A percentile compares a stretch with the other conserved stretches of the same genome.
These are phyloP conservation scores for Scleroderma bovista DNA, from an alignment of 768 basidiomycete species.

Conservation along the genomic window DNA sequence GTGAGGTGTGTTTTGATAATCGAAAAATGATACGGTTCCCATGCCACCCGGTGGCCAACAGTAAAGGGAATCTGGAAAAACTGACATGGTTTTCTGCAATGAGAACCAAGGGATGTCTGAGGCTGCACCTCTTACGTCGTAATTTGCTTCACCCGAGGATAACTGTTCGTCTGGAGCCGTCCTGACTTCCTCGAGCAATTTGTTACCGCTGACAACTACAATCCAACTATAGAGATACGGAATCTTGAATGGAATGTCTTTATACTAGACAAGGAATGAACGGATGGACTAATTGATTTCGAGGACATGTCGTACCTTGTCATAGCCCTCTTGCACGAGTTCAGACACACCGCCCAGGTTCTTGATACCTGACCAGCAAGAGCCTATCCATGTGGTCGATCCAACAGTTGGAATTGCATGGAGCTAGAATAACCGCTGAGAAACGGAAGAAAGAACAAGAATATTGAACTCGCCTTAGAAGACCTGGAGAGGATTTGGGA, in stretches of 20 bases:
- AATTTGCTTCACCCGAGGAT: constrained; percentile 11
- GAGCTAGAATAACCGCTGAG: no score
- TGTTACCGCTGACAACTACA: constrained; percentile 15
- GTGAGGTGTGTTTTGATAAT: not conserved
- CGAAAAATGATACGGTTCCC: not conserved
- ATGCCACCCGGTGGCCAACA: not conserved
- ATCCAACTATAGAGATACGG: constrained; percentile 20
- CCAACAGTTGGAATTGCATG: constrained; percentile 21
- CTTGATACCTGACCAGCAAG: constrained; percentile 13
- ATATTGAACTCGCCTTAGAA: no score
- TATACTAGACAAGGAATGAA: constrained; percentile 14
- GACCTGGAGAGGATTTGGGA: no score
- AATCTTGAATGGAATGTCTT: constrained; percentile 21
- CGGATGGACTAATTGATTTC: not conserved
- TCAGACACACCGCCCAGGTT: constrained; percentile 10
- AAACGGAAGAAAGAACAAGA: no score
- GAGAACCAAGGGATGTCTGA: not conserved
- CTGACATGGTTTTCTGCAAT: not conserved
- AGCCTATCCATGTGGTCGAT: constrained; percentile 9
- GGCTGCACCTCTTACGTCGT: not conserved
- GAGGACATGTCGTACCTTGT: constrained; percentile 15
- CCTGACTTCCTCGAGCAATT: constrained; percentile 24
- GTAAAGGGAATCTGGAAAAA: not conserved
- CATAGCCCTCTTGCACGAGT: constrained; percentile 28
- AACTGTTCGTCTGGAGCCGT: constrained; percentile 22